phyloP scores from a whole-genome alignment of 805 yeast species.

The Metschnikowia lochheadii region DNA sequence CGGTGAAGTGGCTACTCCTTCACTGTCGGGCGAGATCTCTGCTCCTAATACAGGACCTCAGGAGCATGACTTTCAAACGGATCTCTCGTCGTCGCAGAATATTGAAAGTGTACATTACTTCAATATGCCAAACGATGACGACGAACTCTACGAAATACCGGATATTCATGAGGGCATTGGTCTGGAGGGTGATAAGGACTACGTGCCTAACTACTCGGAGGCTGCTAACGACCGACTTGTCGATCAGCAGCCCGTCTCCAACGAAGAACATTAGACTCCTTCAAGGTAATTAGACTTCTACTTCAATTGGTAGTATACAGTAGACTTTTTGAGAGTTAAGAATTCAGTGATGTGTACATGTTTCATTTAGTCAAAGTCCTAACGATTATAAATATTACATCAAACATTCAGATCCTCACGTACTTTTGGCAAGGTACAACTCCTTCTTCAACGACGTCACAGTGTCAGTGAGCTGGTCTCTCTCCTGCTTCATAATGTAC shows the following conservation, averaged over 20 bases:
- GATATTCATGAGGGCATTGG: constrained; percentile 16
- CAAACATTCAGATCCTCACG: not conserved
- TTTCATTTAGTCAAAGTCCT: no score
- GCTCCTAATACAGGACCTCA: not conserved
- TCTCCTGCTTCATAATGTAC: constrained; percentile 74
- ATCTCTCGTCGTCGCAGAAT: not conserved
- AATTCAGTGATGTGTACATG: no score
- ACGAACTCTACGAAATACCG: constrained; percentile 17
- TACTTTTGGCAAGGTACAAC: constrained; percentile 28
- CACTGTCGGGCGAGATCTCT: not conserved
- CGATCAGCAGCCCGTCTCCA: not conserved
- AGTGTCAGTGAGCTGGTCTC: constrained; percentile 70
- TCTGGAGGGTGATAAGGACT: constrained; percentile 23
- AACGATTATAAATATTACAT: not conserved
- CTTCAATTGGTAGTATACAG: no score
- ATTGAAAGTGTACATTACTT: constrained; percentile 6
- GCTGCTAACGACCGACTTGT: constrained; percentile 26
- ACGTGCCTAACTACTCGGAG: constrained; percentile 33
- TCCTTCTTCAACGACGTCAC: constrained; percentile 57
- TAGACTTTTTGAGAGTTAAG: no score
- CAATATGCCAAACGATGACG: constrained; percentile 11
- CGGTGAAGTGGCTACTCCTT: not conserved
- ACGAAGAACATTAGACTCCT: not conserved
- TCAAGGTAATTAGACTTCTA: no score
- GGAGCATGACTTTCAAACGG: constrained; percentile 4